Evolutionary conservation across 768 basidiomycete species (phyloP).

Genomic region (Boletus insuetus): DNA sequence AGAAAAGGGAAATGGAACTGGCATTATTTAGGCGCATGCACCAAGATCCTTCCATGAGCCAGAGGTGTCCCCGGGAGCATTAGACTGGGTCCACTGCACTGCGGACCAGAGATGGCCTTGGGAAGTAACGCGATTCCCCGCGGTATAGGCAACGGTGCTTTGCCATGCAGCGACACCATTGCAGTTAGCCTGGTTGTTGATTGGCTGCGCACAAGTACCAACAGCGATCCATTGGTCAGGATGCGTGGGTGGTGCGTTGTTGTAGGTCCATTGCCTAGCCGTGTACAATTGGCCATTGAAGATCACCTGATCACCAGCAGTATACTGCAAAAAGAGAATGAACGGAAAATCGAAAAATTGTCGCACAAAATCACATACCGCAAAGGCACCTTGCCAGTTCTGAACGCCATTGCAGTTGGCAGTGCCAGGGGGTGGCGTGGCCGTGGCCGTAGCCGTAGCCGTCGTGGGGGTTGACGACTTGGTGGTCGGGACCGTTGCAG

Average conservation of each 20-base stretch:
- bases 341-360: neutral
- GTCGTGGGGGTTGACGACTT: neutral
- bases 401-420: conserved; percentile 16
- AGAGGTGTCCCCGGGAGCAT: conserved; percentile 23
- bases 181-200: conserved; percentile 24
- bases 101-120: conserved; percentile 20
- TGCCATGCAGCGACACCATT: conserved; percentile 21
- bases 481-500: neutral
- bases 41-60: conserved; percentile 26
- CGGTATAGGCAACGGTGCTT: conserved; percentile 10
- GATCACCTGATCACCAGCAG: conserved; percentile 21
- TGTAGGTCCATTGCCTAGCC: conserved; percentile 27
- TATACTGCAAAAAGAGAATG: conserved; percentile 17
- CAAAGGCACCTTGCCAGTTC: conserved; percentile 22
- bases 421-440: neutral
- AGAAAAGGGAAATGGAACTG: neutral
- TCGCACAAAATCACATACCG: conserved; percentile 4
- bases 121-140: conserved; percentile 18
- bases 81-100: conserved; percentile 23
- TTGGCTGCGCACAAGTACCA: conserved; percentile 17
- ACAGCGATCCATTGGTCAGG: conserved; percentile 16
- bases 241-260: conserved; percentile 15
- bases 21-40: conserved; percentile 10
- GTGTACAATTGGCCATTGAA: conserved; percentile 20
- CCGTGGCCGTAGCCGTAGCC: neutral